Evolutionary conservation across 2,329 filamentous ascomycete species (phyloP), one percentile per base, ranked within the genome.

Genomic region (Cordyceps pruinosa): DNA sequence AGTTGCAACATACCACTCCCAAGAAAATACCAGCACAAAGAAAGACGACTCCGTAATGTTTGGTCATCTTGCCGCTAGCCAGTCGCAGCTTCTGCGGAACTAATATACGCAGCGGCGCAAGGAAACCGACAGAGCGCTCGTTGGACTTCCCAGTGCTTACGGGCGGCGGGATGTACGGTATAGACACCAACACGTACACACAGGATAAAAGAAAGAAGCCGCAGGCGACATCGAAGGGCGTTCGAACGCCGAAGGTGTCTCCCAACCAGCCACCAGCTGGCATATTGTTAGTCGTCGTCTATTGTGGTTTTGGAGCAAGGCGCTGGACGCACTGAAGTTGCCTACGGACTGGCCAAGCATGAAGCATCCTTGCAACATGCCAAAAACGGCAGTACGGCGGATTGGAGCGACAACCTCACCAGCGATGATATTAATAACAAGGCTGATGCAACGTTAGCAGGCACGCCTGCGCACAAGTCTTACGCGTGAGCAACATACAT

Each of bases 351-450:
- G 80, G 0, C 86, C 87, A 2, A 89, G 74, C 78, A 88, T 86
- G 57, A 86, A 80, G 55, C 77, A 80, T 0, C 87, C 87, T 61
- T 87, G 83, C 0, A 90, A 71, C 61, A 80, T 75, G 0, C 87
- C 87, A 58, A 89, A 81, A 0, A 85, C 80, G 0, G 77, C 82
- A 0, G 87, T 90, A 3, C 86, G 75, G 55, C 81, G 73, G 21
- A 77, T 71, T 0, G 84, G 79, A 39, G 80, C 74, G 0, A 87
- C 81, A 2, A 87, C 73, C 65, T 89, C 86, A 2, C 85, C 80
- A 1, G 86, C 83, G 45, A 86, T 83, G 13, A 85, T 84, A 62
- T 89, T 89, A 23, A 88, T 73, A 1, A 86, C 80, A 4, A 89
- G 76, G 9, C 74, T 76, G 42, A 1, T 0, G n/a, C n/a, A n/a